A percentile compares a stretch with the other conserved stretches of the same genome.
These are phyloP conservation scores for Flueggea neowawraea DNA, from an alignment of 441 rosid genomes.

Conservation along the genomic window DNA sequence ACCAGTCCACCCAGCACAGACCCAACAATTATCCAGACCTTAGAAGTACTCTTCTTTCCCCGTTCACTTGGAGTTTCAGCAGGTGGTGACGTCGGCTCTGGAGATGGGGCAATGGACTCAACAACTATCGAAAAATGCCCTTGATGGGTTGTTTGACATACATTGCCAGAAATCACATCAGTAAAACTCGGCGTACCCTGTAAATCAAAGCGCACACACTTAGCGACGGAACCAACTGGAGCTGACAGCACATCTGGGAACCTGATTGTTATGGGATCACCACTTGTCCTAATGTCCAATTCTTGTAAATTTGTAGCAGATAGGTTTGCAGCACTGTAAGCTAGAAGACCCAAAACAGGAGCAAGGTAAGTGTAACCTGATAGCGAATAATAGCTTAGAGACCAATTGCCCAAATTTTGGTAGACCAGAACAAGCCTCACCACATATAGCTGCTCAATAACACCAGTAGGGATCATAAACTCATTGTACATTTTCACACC, in stretches of 20 bases:
- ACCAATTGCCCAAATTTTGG: slow-evolving; percentile 85
- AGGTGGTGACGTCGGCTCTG: slow-evolving; percentile 28
- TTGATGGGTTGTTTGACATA: slow-evolving; percentile 50
- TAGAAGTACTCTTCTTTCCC: slow-evolving; percentile 31
- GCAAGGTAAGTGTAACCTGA: slow-evolving; percentile 55
- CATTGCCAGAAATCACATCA: slow-evolving; percentile 44
- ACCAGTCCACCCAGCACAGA: slow-evolving; percentile 74
- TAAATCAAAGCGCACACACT: slow-evolving; percentile 73
- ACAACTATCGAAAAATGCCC: slow-evolving; percentile 92
- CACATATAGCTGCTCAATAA: slow-evolving; percentile 59
- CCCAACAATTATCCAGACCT: slow-evolving; percentile 64
- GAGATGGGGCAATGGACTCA: slow-evolving; percentile 55
- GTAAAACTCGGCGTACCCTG: slow-evolving; percentile 55
- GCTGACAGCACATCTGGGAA: slow-evolving; percentile 51
- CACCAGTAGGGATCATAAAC: slow-evolving; percentile 60
- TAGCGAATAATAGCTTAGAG: slow-evolving; percentile 57
- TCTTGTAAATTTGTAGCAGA: slow-evolving; percentile 46
- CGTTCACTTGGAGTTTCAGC: slow-evolving; percentile 5
- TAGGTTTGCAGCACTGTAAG: slow-evolving; percentile 71
- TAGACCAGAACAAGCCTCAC: slow-evolving; percentile 84
- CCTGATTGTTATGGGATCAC: slow-evolving; percentile 50
- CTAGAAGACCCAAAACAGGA: slow-evolving; percentile 87
- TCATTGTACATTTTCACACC: slow-evolving; percentile 53
- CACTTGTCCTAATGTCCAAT: slow-evolving; percentile 37
- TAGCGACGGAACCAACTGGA: slow-evolving; percentile 55